Evolutionary conservation across 169 alveolate species (phyloP), one percentile per base, ranked within the genome.

Genomic region (Toxoplasma gondii): DNA sequence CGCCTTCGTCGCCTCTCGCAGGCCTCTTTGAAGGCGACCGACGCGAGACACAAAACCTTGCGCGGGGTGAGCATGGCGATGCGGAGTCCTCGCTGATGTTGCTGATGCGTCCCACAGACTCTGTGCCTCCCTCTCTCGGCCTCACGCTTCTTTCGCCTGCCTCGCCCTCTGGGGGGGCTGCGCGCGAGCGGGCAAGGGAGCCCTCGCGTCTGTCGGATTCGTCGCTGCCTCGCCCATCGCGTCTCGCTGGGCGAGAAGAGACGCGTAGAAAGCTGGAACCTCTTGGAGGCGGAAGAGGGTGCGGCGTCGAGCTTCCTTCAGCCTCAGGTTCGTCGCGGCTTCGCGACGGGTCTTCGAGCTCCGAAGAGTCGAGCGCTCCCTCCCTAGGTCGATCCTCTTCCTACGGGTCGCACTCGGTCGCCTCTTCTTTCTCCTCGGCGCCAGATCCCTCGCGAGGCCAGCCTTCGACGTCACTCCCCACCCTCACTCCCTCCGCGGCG

Each of bases 381-480:
- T 78, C 86, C n/a, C n/a, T n/a, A 17, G 5, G 22, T 31, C 39
- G 86, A 12, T 78, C 86, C 27, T 78, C 86, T 10, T 78, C 86
- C 24, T 38, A 1, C 27, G 86, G 86, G 22, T 17, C 49, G 10
- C n/a, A n/a, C 16, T 78, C 86, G 27, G n/a, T n/a, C 27, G 22
- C 86, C 78, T 22, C n/a, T 27, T 64, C 17, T 64, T 27, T 64
- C 86, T 78, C 74, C 74, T 64, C 45, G 43, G 49, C 86, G 27
- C 39, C 86, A 0, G 86, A 78, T 27, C 44, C 86, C 29, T 19
- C 86, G 45, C 12, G 86, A 39, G 58, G 90, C 17, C 90, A 82
- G 64, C 90, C 90, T 34, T 82, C 90, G 10, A 82, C 90, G 44
- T 39, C 54, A 1, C 90, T 82, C 10, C 90, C 90, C 39, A 1